Conservation (phyloP, 192 early-diverging fungal genomes). For the Coemansia sp. region DNA sequence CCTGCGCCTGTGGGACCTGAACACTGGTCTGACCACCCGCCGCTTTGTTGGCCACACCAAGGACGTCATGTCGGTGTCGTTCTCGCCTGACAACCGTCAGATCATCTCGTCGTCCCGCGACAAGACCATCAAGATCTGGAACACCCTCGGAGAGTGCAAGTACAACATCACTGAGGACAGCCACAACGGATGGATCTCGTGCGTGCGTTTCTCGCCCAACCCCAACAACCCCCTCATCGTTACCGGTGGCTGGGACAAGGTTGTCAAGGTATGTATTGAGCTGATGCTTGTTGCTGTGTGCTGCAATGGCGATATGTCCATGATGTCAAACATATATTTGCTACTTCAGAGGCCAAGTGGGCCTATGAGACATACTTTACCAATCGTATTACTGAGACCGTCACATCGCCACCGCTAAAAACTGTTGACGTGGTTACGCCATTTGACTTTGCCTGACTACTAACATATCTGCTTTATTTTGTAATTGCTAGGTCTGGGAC, state of each 20-base stretch:
- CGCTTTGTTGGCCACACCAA: slow-evolving; percentile 97
- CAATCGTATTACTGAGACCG: slow-evolving; percentile 42
- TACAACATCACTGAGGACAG: slow-evolving; percentile 96
- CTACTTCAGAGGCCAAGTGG: slow-evolving; percentile 69
- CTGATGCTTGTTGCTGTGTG: slow-evolving; percentile 15
- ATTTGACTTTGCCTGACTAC: background rate
- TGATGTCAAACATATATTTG: slow-evolving; percentile 67
- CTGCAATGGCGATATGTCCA: slow-evolving; percentile 11
- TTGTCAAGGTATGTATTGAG: slow-evolving; percentile 88
- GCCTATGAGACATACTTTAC: slow-evolving; percentile 68
- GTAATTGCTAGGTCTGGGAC: slow-evolving; percentile 87
- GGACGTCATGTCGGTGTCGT: slow-evolving; percentile 98
- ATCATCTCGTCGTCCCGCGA: slow-evolving; percentile 98
- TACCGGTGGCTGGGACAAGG: slow-evolving; percentile 98
- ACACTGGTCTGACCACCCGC: slow-evolving; percentile 92
- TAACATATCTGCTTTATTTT: slow-evolving; percentile 1
- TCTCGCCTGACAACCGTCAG: slow-evolving; percentile 99
- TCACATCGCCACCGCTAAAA: background rate
- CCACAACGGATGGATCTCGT: slow-evolving; percentile 99
- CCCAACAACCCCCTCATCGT: slow-evolving; percentile 97
- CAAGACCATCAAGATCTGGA: slow-evolving; percentile 99
- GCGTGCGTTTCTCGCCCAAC: slow-evolving; percentile 99
- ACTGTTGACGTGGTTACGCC: background rate
- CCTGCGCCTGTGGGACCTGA: slow-evolving; percentile 98
- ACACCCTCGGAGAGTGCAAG: slow-evolving; percentile 99